Base-by-base conservation (phyloP, 1,284 basidiomycete species). In the Mycosarcoma maydis region DNA sequence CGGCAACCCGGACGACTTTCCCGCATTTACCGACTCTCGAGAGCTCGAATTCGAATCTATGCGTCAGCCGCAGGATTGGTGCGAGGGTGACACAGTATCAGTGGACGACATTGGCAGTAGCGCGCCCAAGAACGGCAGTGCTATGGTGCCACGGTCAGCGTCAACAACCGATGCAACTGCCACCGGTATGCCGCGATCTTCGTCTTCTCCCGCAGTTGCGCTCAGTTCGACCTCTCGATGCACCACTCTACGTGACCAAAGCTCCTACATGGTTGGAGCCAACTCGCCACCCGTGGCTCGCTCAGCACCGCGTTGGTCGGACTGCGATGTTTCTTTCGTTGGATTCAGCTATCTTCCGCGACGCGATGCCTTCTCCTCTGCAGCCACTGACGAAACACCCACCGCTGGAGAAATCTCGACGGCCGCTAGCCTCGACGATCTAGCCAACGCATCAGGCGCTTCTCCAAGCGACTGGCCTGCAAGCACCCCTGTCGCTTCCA, bases 1-100 rank as follows among this genome's bases (percentile, higher is more conserved):
- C 11, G 77, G 77, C 23, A 44, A 75, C 20, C 50, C 73, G 7
- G 65, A 77, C 44, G 71, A 78, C 33, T 80, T 80, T 51, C 78
- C 78, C 1, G 72, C 60, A 1, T 78, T 75, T 38, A 45, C 49
- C 11, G 76, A 80, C 40, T 73, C 75, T 11, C 54, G 59, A 22
- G 72, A 76, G 45, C 40, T 64, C 26, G 55, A 37, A 3, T 48
- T 54, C 4, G 54, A 64, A 2, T 58, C 54, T 19, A 4, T 49
- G 11, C 49, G 33, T 33, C 34, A 59, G 40, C 49, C 53, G 23
- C 62, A 40, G 30, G 23, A 41, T n/a, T 58, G 64, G 50, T 57
- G 44, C 37, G 16, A 53, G 3, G 50, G 49, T 27, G 54, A 64
- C 26, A 20, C 7, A 37, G 19, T 7, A 6, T 14, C n/a, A 17